Evolutionary conservation across 768 basidiomycete genomes (phyloP), one percentile per base, ranked within the genome.

Genomic region (Collybia sordida): DNA sequence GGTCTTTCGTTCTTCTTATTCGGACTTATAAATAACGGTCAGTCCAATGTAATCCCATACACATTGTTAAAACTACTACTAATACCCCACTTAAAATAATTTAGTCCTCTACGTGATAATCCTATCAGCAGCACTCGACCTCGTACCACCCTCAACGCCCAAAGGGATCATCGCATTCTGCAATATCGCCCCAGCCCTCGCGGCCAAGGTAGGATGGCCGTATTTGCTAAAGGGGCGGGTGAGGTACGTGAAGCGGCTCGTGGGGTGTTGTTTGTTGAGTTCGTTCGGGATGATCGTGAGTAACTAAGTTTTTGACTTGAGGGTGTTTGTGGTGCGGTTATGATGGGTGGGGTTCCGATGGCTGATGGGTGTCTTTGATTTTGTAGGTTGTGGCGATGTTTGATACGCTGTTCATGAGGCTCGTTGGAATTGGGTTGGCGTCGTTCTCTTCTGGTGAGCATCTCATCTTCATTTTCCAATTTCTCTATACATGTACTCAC

Each of bases 161-260:
- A 96, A 96, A 64, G 96, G 96, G 14, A 84, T 98, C 48, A 93
- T 98, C 45, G 84, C 88, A 0, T 93, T 98, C 64, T 95, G 90
- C 72, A 98, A 98, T 66, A 97, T 99, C 47, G 81, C 88, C 11
- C 95, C 96, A 0, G 83, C 92, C 0, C 70, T 98, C 2, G 64
- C 86, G 0, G 93, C 91, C 17, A 98, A 98, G 69, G 72, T 97
- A 3, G 87, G 84, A 7, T 98, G 95, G 80, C 94, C 96, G 0
- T 95, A 98, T 61, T 56, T 98, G 15, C 76, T 94, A 39, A 90
- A 86, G 60, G 96, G 96, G 0, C 75, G 81, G 52, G 89, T 98
- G 70, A 78, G 86, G 49, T 99, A 99, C 65, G 72, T 73, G 1
- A 80, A 77, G 45, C 80, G 96, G 21, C 65, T 98, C 19, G 51